These are phyloP conservation scores for Hypoxylon fragiforme DNA, from an alignment of 495 filamentous ascomycete genomes.

Conservation along the genomic window DNA sequence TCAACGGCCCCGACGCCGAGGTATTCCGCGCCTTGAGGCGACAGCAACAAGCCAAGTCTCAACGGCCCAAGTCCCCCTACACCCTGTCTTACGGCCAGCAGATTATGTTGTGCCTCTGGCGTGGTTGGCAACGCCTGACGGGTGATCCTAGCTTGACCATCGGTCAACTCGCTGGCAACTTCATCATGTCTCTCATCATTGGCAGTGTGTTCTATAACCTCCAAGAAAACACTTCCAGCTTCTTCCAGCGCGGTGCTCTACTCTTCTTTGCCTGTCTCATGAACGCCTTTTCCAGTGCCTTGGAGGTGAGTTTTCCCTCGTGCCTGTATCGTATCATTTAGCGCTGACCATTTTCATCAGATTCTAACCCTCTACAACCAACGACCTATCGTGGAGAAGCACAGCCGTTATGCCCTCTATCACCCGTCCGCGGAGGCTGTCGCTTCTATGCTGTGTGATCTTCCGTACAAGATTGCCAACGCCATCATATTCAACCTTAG, in stretches of 20 bases:
- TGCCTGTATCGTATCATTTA: neutral
- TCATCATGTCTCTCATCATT: constrained; percentile 75
- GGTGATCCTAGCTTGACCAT: constrained; percentile 75
- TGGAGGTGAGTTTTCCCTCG: constrained; percentile 59
- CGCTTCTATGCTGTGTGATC: constrained; percentile 77
- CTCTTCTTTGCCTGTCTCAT: constrained; percentile 88
- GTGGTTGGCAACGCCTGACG: constrained; percentile 70
- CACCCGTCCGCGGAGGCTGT: constrained; percentile 88
- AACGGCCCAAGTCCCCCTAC: constrained; percentile 70
- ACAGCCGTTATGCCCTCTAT: constrained; percentile 86
- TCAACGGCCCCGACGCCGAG: constrained; percentile 65
- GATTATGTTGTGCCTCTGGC: constrained; percentile 69
- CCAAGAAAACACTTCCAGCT: constrained; percentile 61
- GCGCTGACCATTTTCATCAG: constrained; percentile 34
- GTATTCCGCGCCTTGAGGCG: constrained; percentile 69
- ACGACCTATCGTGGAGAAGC: constrained; percentile 91
- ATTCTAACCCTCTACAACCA: constrained; percentile 84
- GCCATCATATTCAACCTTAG: constrained; percentile 64
- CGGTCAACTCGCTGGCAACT: constrained; percentile 71
- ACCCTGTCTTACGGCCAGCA: constrained; percentile 75
- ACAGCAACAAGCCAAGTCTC: constrained; percentile 65
- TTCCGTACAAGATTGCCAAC: constrained; percentile 68
- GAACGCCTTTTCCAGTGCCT: constrained; percentile 77
- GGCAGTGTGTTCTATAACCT: constrained; percentile 83
- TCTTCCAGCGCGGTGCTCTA: constrained; percentile 79